Conservation (phyloP, 768 basidiomycete genomes). For the Suillus sp. region DNA sequence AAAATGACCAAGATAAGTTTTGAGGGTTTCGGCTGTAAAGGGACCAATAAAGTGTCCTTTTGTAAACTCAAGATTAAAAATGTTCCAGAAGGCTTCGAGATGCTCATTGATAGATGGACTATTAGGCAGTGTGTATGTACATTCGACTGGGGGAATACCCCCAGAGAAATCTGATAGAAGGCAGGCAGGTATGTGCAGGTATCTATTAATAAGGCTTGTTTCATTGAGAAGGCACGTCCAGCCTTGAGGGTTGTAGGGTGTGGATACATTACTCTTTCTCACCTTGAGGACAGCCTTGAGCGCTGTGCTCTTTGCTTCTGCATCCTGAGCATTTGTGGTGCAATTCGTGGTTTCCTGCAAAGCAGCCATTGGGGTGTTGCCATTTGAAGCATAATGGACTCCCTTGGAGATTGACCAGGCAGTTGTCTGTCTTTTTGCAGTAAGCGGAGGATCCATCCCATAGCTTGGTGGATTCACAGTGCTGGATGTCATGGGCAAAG, state of each 20-base stretch:
- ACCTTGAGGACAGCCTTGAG: constrained; percentile 13
- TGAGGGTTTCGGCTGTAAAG: constrained; percentile 19
- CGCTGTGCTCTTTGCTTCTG: constrained; percentile 21
- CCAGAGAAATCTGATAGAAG: neutral
- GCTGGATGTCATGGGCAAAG: too few species aligned
- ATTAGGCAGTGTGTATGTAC: constrained; percentile 8
- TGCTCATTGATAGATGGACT: neutral
- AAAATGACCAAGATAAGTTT: constrained; percentile 28
- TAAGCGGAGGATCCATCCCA: too few species aligned
- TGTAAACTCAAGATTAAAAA: constrained; percentile 18
- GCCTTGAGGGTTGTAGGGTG: constrained; percentile 4
- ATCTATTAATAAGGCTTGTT: constrained; percentile 1
- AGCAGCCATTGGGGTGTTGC: constrained; percentile 34
- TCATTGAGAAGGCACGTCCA: constrained; percentile 1
- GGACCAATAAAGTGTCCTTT: constrained; percentile 38
- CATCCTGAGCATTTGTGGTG: constrained; percentile 47
- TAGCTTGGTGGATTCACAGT: too few species aligned
- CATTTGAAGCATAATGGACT: constrained; percentile 37
- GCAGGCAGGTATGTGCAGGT: neutral
- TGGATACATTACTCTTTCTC: constrained; percentile 5
- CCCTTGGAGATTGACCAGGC: too few species aligned
- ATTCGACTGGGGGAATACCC: neutral
- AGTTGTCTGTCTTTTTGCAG: too few species aligned
- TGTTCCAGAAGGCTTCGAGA: neutral
- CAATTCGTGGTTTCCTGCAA: constrained; percentile 18